phyloP scores from a whole-genome alignment of 2,329 filamentous ascomycete species.

The Pyrenochaeta sp. region DNA sequence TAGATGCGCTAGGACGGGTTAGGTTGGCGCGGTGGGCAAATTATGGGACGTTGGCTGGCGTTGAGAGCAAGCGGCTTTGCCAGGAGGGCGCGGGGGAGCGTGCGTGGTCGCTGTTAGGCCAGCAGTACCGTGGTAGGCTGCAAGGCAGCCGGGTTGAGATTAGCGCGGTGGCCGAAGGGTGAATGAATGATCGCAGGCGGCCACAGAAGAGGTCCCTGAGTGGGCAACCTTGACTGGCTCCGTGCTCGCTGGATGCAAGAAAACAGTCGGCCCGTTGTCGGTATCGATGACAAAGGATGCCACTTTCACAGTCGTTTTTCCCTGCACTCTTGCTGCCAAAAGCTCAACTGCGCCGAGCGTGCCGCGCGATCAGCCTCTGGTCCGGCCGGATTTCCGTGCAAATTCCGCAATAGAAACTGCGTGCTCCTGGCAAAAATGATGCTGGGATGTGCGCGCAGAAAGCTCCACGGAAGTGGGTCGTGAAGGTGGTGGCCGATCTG shows the following conservation, averaged over 20 bases:
- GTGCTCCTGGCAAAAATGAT: conserved; percentile 4
- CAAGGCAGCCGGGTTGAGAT: conserved; percentile 23
- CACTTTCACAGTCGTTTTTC: conserved; percentile 28
- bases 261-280: conserved; percentile 46
- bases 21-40: conserved; percentile 37
- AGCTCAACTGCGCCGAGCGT: conserved; percentile 44
- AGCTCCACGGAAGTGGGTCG: conserved; percentile 12
- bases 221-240: conserved; percentile 25
- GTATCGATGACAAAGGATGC: conserved; percentile 28
- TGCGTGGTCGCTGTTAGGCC: conserved; percentile 27
- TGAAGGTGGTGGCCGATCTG: conserved; percentile 20
- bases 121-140: conserved; percentile 12
- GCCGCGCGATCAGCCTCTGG: conserved; percentile 47
- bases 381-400: conserved; percentile 42
- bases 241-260: conserved; percentile 13
- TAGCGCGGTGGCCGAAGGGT: conserved; percentile 32
- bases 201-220: conserved; percentile 22
- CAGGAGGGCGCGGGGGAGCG: conserved; percentile 22
- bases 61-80: conserved; percentile 18
- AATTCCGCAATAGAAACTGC: conserved; percentile 9
- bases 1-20: conserved; percentile 29
- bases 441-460: conserved; percentile 12
- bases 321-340: conserved; percentile 35
- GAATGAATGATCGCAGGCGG: conserved; percentile 26
- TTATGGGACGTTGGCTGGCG: conserved; percentile 28